Percentiles rank a stretch among this genome's conserved stretches.
These are phyloP conservation scores for Dothistroma pini DNA, from an alignment of 2,329 filamentous ascomycete genomes.

Conservation along the genomic window DNA sequence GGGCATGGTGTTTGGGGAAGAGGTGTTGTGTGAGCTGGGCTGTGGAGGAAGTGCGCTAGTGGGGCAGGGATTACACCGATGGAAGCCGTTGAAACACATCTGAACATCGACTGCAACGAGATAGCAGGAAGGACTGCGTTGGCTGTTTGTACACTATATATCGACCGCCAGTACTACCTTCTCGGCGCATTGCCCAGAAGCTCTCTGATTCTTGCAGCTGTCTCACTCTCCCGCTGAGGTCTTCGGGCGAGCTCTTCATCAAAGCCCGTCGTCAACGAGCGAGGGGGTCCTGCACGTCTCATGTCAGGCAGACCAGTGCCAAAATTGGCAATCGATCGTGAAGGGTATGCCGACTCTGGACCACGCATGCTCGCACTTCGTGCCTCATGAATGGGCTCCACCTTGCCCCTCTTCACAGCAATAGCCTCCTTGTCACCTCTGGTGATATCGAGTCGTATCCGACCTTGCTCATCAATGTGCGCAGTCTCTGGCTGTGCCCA, in stretches of 20 bases:
- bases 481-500: conserved; percentile 49
- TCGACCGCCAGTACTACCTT: neutral
- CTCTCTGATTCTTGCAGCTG: conserved; percentile 14
- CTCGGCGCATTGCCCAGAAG: conserved; percentile 3
- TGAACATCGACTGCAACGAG: neutral
- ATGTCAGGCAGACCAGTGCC: conserved; percentile 27
- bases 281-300: conserved; percentile 8
- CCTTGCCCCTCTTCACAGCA: conserved; percentile 31
- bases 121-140: neutral
- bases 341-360: conserved; percentile 7
- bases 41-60: neutral
- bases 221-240: conserved; percentile 1
- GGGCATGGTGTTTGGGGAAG: too few species aligned
- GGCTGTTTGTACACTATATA: conserved; percentile 1
- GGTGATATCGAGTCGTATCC: conserved; percentile 38
- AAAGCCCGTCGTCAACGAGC: conserved; percentile 23
- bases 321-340: conserved; percentile 24
- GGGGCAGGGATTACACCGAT: neutral
- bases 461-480: conserved; percentile 43
- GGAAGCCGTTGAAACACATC: neutral
- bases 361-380: conserved; percentile 10
- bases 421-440: conserved; percentile 33
- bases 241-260: conserved; percentile 23
- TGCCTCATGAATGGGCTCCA: conserved; percentile 26
- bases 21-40: neutral